Conservation (phyloP, 306 rosid genomes). For the Vigna hirtella region DNA sequence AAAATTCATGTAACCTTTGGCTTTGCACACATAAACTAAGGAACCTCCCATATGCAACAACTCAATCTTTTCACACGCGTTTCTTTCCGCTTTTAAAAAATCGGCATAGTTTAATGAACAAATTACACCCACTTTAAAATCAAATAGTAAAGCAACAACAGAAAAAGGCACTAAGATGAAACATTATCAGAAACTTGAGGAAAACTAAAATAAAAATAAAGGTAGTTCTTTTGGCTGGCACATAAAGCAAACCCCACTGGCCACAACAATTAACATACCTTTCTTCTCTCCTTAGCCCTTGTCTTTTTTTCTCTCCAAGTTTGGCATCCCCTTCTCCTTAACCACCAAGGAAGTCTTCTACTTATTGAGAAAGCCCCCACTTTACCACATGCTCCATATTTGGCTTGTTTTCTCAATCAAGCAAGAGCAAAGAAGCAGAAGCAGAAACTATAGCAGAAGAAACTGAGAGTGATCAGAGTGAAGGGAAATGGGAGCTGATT, state of each 20-base stretch:
- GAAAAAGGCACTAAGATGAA: constrained; percentile 39
- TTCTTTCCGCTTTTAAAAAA: constrained; percentile 48
- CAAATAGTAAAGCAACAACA: constrained; percentile 51
- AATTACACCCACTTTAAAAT: constrained; percentile 52
- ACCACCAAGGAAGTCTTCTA: constrained; percentile 66
- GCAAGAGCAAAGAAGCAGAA: neutral
- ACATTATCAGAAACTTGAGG: constrained; percentile 50
- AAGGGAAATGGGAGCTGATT: constrained; percentile 71
- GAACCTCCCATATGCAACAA: constrained; percentile 40
- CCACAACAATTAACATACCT: constrained; percentile 66
- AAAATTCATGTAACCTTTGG: constrained; percentile 14
- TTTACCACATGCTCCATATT: constrained; percentile 30
- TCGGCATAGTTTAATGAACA: constrained; percentile 31
- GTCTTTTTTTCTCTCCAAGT: constrained; percentile 69
- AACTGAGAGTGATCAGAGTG: neutral
- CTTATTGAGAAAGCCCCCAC: constrained; percentile 38
- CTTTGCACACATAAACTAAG: constrained; percentile 32
- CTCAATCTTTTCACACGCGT: constrained; percentile 47
- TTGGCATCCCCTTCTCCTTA: constrained; percentile 83
- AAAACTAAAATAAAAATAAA: constrained; percentile 23
- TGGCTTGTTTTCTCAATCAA: constrained; percentile 21
- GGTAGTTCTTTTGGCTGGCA: constrained; percentile 40
- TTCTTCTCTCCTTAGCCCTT: constrained; percentile 62
- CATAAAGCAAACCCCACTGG: constrained; percentile 69
- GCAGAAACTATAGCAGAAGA: neutral